phyloP scores from a whole-genome alignment of 2,329 filamentous ascomycete genomes.

The Monosporascus sp. region DNA sequence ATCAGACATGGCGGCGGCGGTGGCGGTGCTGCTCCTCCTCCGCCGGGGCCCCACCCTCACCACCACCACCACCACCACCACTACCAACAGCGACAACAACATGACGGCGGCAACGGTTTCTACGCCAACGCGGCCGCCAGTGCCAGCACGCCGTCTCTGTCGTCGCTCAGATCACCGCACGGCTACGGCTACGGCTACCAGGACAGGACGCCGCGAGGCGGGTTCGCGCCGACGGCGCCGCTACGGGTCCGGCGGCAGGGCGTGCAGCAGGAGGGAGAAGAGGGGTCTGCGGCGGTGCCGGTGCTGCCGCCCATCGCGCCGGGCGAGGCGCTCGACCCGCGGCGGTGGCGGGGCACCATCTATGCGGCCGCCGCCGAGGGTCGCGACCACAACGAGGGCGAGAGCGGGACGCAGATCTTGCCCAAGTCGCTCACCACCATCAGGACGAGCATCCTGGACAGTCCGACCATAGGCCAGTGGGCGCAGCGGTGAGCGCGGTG shows the following conservation, averaged over 20 bases:
- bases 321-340: conserved; percentile 9
- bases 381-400: background rate
- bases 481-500: background rate
- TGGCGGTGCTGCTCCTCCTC: no score
- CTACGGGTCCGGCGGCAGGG: background rate
- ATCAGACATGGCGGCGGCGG: background rate
- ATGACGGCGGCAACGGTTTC: background rate
- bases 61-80: background rate
- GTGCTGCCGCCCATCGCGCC: conserved; percentile 10
- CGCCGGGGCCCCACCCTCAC: background rate
- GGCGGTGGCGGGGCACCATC: conserved; percentile 6
- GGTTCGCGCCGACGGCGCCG: conserved; percentile 2
- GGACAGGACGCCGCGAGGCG: background rate
- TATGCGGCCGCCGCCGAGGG: background rate
- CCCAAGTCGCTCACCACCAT: background rate
- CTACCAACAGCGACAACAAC: background rate
- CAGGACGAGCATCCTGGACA: background rate
- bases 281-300: background rate
- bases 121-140: conserved; percentile 3
- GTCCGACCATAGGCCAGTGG: background rate
- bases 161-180: background rate
- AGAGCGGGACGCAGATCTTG: background rate
- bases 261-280: background rate
- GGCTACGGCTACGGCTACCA: background rate
- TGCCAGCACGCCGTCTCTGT: conserved; percentile 4